Base-by-base conservation (phyloP, 1,284 basidiomycete genomes). In the Inonotus obliquus region DNA sequence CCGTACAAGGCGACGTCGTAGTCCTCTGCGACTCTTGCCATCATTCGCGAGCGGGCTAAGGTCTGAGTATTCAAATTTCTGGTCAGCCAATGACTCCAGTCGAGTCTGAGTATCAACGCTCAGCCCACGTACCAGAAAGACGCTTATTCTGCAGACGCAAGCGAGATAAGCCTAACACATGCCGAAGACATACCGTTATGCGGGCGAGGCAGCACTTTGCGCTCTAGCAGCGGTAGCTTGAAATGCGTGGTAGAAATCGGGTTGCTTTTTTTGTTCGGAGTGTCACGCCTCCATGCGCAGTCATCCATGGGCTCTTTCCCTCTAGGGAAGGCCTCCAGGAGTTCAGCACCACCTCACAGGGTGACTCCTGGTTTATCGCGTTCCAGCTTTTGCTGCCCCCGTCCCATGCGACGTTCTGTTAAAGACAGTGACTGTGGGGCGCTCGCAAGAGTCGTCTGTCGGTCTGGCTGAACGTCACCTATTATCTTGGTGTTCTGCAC, bases 61-160 rank as follows among this genome's bases (percentile, higher is more conserved):
- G 47, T 49, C 47, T 49, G 47, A 49, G 47, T 49, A 37, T 53
- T 53, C 27, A 37, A 53, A 53, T 32, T 38, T 29, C 51, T 27
- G 7, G 14, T 38, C 27, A 17, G 23, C 13, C 25, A 23, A 11
- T 25, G 47, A 49, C 47, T 49, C 47, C 47, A 23, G 25, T 5
- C 47, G 47, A 49, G 47, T 49, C 51, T 13, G 27, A 3, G 35
- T 27, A 53, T 19, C 51, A 53, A 29, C 51, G 51, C 35, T 53
- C 51, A 29, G 32, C 9, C 29, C 35, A 53, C 51, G 51, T 53
- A 53, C 51, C 51, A 53, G 51, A 3, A 23, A 53, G n/a, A 10
- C 51, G 51, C 51, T 19, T 9, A 29, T 27, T 29, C 17, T n/a
- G 27, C 51, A 53, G 51, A 35, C n/a, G 23, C 51, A 11, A 23